These are phyloP conservation scores for Nemania diffusa DNA, from an alignment of 2,329 filamentous ascomycete species.

Conservation along the genomic window DNA sequence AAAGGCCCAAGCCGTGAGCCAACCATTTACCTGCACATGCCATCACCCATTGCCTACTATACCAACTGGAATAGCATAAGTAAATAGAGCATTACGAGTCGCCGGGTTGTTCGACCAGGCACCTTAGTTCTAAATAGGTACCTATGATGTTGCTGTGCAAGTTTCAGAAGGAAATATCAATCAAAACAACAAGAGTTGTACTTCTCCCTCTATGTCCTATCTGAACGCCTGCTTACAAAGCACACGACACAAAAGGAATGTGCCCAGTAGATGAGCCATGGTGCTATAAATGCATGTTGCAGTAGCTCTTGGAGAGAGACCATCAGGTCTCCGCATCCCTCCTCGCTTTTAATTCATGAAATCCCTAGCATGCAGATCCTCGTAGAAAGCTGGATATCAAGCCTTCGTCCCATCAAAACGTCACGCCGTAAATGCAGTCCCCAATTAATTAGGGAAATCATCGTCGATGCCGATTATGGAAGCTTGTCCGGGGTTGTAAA, in stretches of 20 bases:
- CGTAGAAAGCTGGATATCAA: conserved; percentile 40
- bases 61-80: too few relatives aligned
- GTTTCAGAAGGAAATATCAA: conserved; percentile 37
- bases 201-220: conserved; percentile 48
- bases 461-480: conserved; percentile 24
- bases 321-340: conserved; percentile 22
- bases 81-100: too few relatives aligned
- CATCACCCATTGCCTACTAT: not conserved
- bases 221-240: conserved; percentile 50
- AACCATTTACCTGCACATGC: too few relatives aligned
- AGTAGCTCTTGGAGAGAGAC: conserved; percentile 31
- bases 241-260: conserved; percentile 38
- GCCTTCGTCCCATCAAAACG: conserved; percentile 42
- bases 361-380: conserved; percentile 39
- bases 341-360: conserved; percentile 34
- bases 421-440: conserved; percentile 47
- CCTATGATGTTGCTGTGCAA: not conserved
- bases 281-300: conserved; percentile 17
- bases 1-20: too few relatives aligned
- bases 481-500: conserved; percentile 20
- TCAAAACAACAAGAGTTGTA: conserved; percentile 43
- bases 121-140: not conserved
- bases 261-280: conserved; percentile 28
- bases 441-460: conserved; percentile 21
- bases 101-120: too few relatives aligned